A percentile compares a stretch with the other conserved stretches of the same genome.
These are phyloP conservation scores for Pulveroboletus sp. DNA, from an alignment of 768 basidiomycete species.

Conservation along the genomic window DNA sequence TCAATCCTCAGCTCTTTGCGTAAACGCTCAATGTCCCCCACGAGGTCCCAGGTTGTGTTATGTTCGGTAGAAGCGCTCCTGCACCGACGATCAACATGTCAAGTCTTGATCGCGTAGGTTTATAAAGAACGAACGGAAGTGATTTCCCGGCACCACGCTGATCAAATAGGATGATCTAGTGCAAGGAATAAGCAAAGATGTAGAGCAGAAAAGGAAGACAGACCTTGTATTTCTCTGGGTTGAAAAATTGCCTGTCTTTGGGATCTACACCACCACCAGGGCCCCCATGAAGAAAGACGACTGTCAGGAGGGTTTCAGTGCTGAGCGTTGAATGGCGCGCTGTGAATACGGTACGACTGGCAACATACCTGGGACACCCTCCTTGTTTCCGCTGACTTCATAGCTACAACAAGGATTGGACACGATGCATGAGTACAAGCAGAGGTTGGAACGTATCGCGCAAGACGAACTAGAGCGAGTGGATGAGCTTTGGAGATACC, in stretches of 20 bases:
- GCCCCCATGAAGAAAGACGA: conserved; percentile 81
- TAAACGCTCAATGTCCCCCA: conserved; percentile 82
- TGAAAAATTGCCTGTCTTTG: conserved; percentile 74
- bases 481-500: conserved; percentile 41
- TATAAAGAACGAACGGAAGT: conserved; percentile 54
- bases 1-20: conserved; percentile 71
- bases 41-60: conserved; percentile 93
- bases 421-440: background rate
- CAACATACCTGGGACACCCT: conserved; percentile 63
- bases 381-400: conserved; percentile 73
- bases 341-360: background rate
- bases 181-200: background rate
- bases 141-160: conserved; percentile 88
- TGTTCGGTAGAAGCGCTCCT: conserved; percentile 74
- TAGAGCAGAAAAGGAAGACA: background rate
- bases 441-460: conserved; percentile 14
- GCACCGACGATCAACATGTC: conserved; percentile 6
- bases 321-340: background rate
- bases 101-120: background rate
- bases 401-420: conserved; percentile 45
- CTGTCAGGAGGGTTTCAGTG: conserved; percentile 32
- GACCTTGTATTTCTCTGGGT: conserved; percentile 82
- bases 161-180: conserved; percentile 80
- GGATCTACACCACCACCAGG: conserved; percentile 74
- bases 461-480: conserved; percentile 64